Evolutionary conservation across 345 rosid species (phyloP), one percentile per base, ranked within the genome.

Genomic region (Excoecaria agallocha): DNA sequence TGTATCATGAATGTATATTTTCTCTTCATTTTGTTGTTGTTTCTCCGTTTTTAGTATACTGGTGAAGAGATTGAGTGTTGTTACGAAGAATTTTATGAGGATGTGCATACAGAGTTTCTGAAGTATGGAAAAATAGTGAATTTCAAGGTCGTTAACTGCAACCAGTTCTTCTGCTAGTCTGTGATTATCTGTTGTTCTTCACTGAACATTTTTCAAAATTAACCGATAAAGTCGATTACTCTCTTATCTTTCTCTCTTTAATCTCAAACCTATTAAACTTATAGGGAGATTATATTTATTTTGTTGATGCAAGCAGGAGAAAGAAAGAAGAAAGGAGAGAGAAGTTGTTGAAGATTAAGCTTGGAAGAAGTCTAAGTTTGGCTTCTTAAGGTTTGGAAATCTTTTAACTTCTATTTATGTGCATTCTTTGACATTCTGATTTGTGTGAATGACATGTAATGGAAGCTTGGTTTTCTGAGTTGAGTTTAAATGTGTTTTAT

Each of bases 1-100:
- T n/a, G n/a, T n/a, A n/a, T n/a, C n/a, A n/a, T n/a, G n/a, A n/a
- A n/a, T 22, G 35, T 38, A 55, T 17, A 38, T 66, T 7, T 37
- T 19, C 24, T 70, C 68, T 64, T 71, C 63, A 72, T 69, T 78
- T 76, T 66, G 50, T 68, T 74, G 1, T 76, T 35, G 75, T 64
- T 67, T 66, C 71, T 54, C 39, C 69, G 67, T 76, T 84, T 83
- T 82, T 91, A 94, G 99, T 80, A 86, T 80, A 87, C 96, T 38
- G 99, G 92, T 69, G 99, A 95, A 80, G 99, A 95, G 87, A 86
- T 90, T 81, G 98, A 91, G 74, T 79, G 48, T 19, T 74, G 82
- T 81, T 95, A 87, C 76, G 96, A 95, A 84, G 98, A 95, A 80
- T 93, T 95, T 85, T 95, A 95, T 58, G 98, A 93, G 82, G 99